phyloP scores from a whole-genome alignment of 2,329 filamentous ascomycete genomes.

The Hypoxylon sp. region DNA sequence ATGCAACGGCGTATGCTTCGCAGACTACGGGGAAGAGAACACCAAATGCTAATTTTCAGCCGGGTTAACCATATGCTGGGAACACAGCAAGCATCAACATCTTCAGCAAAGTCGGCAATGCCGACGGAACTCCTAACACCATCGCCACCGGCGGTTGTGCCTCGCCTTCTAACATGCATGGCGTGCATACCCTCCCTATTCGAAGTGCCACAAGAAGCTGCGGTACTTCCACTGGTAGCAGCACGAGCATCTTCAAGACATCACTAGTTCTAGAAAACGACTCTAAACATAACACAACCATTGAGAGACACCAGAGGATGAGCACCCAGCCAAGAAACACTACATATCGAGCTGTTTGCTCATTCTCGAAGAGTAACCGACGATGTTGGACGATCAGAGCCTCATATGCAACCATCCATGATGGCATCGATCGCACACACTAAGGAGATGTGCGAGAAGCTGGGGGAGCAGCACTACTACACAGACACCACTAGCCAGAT shows the following conservation, averaged over 20 bases:
- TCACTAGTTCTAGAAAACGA: background rate
- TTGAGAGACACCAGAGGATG: background rate
- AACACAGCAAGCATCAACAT: too few relatives aligned
- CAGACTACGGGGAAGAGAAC: too few relatives aligned
- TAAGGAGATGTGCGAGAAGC: background rate
- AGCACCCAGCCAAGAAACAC: background rate
- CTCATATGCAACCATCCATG: background rate
- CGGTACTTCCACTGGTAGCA: background rate
- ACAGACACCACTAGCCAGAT: too few relatives aligned
- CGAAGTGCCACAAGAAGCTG: background rate
- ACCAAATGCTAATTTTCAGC: too few relatives aligned
- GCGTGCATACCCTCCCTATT: background rate
- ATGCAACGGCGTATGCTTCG: too few relatives aligned
- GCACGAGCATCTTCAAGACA: background rate
- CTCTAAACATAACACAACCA: background rate
- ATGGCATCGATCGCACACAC: background rate
- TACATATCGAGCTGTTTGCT: background rate
- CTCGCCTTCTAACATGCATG: too few relatives aligned
- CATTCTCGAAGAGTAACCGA: too few relatives aligned
- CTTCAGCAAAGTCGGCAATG: too few relatives aligned
- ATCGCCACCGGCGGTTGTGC: too few relatives aligned
- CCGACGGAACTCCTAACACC: too few relatives aligned
- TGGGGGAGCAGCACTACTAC: background rate
- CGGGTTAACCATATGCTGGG: too few relatives aligned
- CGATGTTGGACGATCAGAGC: background rate